Conservation (phyloP, 2,329 filamentous ascomycete genomes). For the Penicillium palitans region DNA sequence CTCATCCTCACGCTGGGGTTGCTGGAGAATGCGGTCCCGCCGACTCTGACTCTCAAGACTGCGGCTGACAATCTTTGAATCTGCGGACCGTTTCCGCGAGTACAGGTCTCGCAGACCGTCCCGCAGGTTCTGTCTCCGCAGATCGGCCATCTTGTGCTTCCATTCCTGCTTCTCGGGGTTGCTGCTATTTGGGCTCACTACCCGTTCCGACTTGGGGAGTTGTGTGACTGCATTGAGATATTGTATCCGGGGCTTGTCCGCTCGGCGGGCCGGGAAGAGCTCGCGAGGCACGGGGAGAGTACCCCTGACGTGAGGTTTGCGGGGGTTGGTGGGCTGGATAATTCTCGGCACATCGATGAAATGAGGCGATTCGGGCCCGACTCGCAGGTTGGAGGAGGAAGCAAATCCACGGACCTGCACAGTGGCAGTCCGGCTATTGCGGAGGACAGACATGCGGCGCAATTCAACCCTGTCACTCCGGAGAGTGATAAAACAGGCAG, state of each 20-base stretch:
- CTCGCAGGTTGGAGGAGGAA: constrained; percentile 37
- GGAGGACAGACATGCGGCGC: constrained; percentile 39
- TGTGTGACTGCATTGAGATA: constrained; percentile 65
- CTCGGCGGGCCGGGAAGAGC: constrained; percentile 66
- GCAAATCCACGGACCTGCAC: constrained; percentile 44
- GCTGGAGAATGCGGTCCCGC: constrained; percentile 55
- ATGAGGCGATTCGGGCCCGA: constrained; percentile 75
- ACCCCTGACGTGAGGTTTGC: constrained; percentile 63
- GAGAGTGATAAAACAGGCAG: neutral
- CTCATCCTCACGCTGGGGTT: constrained; percentile 73
- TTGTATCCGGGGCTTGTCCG: constrained; percentile 60
- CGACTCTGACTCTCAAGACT: constrained; percentile 53
- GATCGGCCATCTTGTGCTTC: constrained; percentile 71
- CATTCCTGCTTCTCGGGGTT: constrained; percentile 58
- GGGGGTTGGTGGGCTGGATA: constrained; percentile 64
- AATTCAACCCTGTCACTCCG: constrained; percentile 1
- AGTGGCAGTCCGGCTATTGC: constrained; percentile 38
- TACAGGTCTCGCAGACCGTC: constrained; percentile 71
- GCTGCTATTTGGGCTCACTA: constrained; percentile 38
- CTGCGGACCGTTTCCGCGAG: constrained; percentile 58
- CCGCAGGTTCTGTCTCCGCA: constrained; percentile 69
- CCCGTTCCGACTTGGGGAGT: constrained; percentile 45
- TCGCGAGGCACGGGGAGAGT: constrained; percentile 79
- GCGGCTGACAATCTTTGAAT: constrained; percentile 38
- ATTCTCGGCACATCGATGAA: constrained; percentile 81